These are phyloP conservation scores for Fusarium subtropicale DNA, from an alignment of 2,329 filamentous ascomycete species.

Conservation along the genomic window DNA sequence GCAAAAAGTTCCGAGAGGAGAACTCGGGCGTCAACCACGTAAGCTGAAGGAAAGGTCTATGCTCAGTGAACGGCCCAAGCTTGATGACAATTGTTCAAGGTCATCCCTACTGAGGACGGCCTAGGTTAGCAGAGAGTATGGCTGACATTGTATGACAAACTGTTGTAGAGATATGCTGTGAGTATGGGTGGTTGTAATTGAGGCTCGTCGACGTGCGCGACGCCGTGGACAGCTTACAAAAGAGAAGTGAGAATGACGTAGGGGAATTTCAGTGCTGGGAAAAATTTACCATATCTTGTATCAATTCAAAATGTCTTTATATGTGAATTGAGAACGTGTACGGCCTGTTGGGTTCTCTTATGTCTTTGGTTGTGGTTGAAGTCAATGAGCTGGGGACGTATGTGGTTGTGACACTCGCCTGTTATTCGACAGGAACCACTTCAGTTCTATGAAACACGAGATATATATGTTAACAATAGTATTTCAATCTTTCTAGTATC, in stretches of 20 bases:
- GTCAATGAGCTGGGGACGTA: neutral
- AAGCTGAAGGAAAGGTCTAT: neutral
- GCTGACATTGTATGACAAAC: neutral
- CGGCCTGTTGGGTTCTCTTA: too few relatives aligned
- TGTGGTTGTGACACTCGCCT: neutral
- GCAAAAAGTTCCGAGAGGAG: neutral
- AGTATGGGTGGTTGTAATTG: neutral
- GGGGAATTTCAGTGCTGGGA: neutral
- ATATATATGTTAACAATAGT: rapidly evolving
- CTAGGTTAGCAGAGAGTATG: neutral
- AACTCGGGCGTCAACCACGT: neutral
- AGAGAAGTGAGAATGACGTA: neutral
- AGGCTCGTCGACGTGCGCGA: neutral
- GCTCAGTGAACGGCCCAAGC: neutral
- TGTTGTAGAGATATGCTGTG: neutral
- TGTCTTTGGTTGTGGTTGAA: neutral
- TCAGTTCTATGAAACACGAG: too few relatives aligned
- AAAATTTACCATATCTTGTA: neutral
- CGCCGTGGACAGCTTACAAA: neutral
- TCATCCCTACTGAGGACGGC: too few relatives aligned
- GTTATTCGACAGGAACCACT: neutral
- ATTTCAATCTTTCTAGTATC: too few relatives aligned
- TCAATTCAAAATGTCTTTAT: neutral
- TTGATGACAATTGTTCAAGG: too few relatives aligned
- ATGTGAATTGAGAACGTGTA: neutral